Conservation (phyloP, 306 rosid genomes). For the Sindora glabra region DNA sequence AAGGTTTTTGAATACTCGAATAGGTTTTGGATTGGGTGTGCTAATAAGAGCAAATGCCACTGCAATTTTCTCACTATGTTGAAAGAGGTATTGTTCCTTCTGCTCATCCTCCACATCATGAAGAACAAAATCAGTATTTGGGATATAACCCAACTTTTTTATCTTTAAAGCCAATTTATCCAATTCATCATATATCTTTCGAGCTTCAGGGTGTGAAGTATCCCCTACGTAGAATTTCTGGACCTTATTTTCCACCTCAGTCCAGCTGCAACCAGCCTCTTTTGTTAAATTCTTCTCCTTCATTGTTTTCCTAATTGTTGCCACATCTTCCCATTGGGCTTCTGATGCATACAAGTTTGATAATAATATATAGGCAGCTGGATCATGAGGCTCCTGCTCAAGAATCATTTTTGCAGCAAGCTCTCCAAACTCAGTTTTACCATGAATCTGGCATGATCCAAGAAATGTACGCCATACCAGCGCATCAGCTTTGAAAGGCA, state of each 20-base stretch:
- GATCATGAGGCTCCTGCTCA: constrained; percentile 46
- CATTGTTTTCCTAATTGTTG: constrained; percentile 46
- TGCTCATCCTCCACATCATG: constrained; percentile 62
- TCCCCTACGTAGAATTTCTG: constrained; percentile 61
- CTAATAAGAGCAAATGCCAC: constrained; percentile 57
- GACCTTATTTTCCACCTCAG: constrained; percentile 49
- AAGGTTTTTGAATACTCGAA: constrained; percentile 54
- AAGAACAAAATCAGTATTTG: constrained; percentile 54
- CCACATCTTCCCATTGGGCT: constrained; percentile 49
- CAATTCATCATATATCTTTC: constrained; percentile 45
- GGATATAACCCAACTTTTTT: constrained; percentile 47
- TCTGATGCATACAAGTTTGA: constrained; percentile 57
- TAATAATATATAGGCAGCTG: constrained; percentile 48
- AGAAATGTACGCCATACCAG: constrained; percentile 71
- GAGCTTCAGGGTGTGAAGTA: constrained; percentile 52
- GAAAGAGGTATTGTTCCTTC: constrained; percentile 53
- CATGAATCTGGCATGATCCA: constrained; percentile 53
- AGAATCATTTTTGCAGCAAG: constrained; percentile 56
- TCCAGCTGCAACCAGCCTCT: constrained; percentile 65
- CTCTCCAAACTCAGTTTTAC: constrained; percentile 49
- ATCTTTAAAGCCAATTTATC: constrained; percentile 32
- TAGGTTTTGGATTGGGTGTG: constrained; percentile 32
- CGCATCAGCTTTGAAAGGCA: constrained; percentile 53
- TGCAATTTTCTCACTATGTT: constrained; percentile 66
- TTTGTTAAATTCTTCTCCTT: constrained; percentile 38